These are phyloP conservation scores for Leccinum insigne DNA, from an alignment of 1,284 basidiomycete genomes.

Conservation along the genomic window DNA sequence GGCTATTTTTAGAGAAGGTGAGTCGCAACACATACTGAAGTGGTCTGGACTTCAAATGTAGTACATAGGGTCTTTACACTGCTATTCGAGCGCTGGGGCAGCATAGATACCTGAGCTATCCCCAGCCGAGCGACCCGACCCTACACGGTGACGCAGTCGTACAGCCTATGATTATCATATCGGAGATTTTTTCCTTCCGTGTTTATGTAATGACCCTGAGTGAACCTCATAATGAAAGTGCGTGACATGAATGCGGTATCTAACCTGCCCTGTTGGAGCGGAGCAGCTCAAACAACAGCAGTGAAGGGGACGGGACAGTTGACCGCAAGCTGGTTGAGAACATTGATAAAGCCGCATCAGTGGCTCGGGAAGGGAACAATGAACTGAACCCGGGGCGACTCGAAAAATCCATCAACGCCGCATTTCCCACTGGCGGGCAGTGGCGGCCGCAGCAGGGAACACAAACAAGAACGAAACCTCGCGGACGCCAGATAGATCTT, in stretches of 20 bases:
- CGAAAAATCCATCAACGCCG: background rate
- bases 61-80: background rate
- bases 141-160: no score
- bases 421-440: background rate
- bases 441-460: background rate
- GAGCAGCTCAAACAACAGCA: background rate
- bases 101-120: background rate
- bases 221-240: background rate
- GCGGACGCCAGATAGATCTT: background rate
- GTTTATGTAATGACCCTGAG: background rate
- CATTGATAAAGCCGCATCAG: background rate
- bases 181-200: background rate
- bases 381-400: background rate
- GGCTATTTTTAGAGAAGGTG: no score
- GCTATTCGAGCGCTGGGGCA: no score
- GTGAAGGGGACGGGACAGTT: background rate
- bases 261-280: background rate
- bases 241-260: no score
- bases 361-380: background rate
- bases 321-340: no score
- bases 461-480: background rate
- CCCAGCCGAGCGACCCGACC: background rate
- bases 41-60: background rate
- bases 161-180: background rate
- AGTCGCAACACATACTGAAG: background rate